Evolutionary conservation across 495 filamentous ascomycete species (phyloP), one percentile per base, ranked within the genome.

Genomic region (Hypoxylon fragiforme): DNA sequence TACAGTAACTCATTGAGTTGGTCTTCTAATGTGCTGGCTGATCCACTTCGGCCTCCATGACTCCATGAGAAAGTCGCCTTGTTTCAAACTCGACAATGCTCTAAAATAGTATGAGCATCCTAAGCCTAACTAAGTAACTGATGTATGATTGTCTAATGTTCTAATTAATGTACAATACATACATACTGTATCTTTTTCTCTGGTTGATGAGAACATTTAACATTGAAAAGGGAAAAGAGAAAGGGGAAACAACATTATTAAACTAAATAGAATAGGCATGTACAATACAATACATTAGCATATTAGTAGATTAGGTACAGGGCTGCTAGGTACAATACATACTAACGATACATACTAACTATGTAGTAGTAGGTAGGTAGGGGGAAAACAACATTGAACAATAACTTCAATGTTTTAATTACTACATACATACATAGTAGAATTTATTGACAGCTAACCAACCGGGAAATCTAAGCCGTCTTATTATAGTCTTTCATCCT

Each of bases 21-120:
- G 52, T 57, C 24, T n/a, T 57, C 43, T 57, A 36, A 22, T 62
- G 52, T 35, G 58, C 48, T 62, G 57, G 57, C 57, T 38, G 58
- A 38, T 45, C 58, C 58, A 62, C 58, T 53, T 49, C 31, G 55
- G 21, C 52, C 34, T 47, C 53, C 37, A 37, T 30, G 11, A 4
- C 13, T 16, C 46, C 32, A 48, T 50, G 58, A 60, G 41, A 50
- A 19, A 31, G 38, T 51, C 42, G 46, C 47, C 58, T 34, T 62
- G 58, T 62, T 62, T 62, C 50, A 54, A 54, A 41, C 30, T 45
- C 46, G 18, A 18, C 37, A 39, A 26, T 14, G 39, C 40, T 22
- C 47, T 41, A 50, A 21, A 22, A 50, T 7, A 9, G 7, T 12
- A 2, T 3, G 12, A 37, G 21, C 9, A 21, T 6, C 11, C 58